A percentile compares a stretch with the other conserved stretches of the same genome.
Conservation (phyloP, 2,329 filamentous ascomycete genomes). For the Penicillium corylophilum region DNA sequence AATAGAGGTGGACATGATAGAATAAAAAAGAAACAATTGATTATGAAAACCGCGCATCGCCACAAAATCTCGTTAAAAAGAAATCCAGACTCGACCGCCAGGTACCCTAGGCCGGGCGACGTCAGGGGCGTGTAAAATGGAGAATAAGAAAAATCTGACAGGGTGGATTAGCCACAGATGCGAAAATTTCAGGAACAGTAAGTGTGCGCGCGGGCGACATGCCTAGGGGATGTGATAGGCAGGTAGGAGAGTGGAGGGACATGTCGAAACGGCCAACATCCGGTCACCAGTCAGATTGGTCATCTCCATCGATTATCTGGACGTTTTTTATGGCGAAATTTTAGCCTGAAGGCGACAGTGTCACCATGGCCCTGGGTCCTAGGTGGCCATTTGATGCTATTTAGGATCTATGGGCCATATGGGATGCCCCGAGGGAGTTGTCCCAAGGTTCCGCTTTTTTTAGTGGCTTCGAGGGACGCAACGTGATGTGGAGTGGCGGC, state of each 20-base stretch:
- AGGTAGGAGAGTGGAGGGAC: background rate
- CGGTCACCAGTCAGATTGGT: background rate
- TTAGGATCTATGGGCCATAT: background rate
- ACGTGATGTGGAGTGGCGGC: background rate
- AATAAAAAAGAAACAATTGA: background rate
- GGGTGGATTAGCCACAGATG: background rate
- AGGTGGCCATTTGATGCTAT: background rate
- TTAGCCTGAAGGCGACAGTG: background rate
- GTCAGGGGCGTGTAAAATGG: slow-evolving; percentile 17
- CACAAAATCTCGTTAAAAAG: background rate
- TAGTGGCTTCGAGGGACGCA: background rate
- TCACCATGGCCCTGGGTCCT: background rate
- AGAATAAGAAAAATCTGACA: slow-evolving; percentile 2
- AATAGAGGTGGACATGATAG: background rate
- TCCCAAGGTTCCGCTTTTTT: background rate
- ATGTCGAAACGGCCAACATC: background rate
- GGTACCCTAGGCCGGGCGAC: slow-evolving; percentile 15
- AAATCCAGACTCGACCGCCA: slow-evolving; percentile 21
- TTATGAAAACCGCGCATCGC: slow-evolving; percentile 7
- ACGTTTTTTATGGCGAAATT: background rate
- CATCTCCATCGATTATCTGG: background rate
- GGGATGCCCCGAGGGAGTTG: background rate
- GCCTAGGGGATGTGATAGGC: slow-evolving; percentile 4
- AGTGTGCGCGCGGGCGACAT: background rate
- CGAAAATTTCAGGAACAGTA: slow-evolving; percentile 4